Conservation (phyloP, 768 basidiomycete genomes). For the Calvatia gigantea region DNA sequence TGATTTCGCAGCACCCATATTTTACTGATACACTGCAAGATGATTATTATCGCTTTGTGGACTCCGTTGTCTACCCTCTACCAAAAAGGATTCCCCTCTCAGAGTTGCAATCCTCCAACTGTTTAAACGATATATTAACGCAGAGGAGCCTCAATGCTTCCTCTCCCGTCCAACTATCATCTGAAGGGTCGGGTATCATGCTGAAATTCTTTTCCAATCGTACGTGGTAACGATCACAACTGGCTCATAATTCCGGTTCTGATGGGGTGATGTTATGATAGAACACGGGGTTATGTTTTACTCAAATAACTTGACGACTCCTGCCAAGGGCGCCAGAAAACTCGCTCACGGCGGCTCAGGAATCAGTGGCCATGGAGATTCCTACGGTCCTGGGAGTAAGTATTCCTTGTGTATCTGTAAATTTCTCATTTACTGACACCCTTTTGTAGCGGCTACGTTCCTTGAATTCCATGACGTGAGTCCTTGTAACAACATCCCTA, state of each 20-base stretch:
- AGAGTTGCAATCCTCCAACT: slow-evolving; percentile 41
- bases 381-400: slow-evolving; percentile 58
- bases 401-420: slow-evolving; percentile 13
- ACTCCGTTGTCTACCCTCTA: slow-evolving; percentile 29
- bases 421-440: slow-evolving; percentile 1
- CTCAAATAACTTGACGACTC: slow-evolving; percentile 51
- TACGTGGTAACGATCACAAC: slow-evolving; percentile 32
- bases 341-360: slow-evolving; percentile 77
- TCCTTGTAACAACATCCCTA: slow-evolving; percentile 3
- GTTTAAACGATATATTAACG: slow-evolving; percentile 41
- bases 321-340: slow-evolving; percentile 54
- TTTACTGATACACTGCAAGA: slow-evolving; percentile 37
- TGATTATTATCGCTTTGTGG: slow-evolving; percentile 58
- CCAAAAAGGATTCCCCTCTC: slow-evolving; percentile 47
- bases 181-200: slow-evolving; percentile 55
- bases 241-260: neutral
- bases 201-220: slow-evolving; percentile 69
- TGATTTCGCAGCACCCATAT: no score
- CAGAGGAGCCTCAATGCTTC: slow-evolving; percentile 29
- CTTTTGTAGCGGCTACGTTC: slow-evolving; percentile 53
- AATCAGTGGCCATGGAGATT: slow-evolving; percentile 45
- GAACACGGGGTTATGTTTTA: slow-evolving; percentile 79
- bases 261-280: slow-evolving; percentile 20
- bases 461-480: slow-evolving; percentile 65
- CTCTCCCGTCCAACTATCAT: slow-evolving; percentile 50